A percentile compares a stretch with the other conserved stretches of the same genome.
Evolutionary conservation across 2,329 filamentous ascomycete species (phyloP).

Genomic region (Sordariomycetes sp.): DNA sequence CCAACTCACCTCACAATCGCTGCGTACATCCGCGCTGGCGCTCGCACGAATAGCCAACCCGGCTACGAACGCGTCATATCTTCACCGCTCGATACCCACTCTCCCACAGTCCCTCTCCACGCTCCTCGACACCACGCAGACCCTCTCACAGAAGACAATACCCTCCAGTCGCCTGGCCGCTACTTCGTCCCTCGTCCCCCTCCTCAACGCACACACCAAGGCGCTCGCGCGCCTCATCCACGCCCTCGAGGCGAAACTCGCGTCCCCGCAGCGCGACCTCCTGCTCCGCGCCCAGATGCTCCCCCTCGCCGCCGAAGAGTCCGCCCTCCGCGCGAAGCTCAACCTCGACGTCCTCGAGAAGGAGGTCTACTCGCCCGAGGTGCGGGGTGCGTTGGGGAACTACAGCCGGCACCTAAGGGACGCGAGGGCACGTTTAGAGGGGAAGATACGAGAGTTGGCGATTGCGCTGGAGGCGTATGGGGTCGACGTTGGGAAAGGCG

Average conservation of each 20-base stretch:
- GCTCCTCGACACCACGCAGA: constrained; percentile 21
- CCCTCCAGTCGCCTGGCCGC: constrained; percentile 23
- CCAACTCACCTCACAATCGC: constrained; percentile 33
- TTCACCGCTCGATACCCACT: constrained; percentile 45
- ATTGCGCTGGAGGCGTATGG: constrained; percentile 39
- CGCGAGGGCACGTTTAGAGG: constrained; percentile 31
- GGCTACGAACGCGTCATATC: constrained; percentile 39
- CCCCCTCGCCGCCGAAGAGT: constrained; percentile 29
- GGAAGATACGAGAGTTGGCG: constrained; percentile 27
- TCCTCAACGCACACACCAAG: constrained; percentile 25
- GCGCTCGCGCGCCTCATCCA: constrained; percentile 33
- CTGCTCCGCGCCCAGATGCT: constrained; percentile 38
- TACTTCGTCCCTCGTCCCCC: constrained; percentile 13
- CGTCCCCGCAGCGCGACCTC: constrained; percentile 36
- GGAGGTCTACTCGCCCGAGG: constrained; percentile 32
- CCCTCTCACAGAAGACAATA: constrained; percentile 20
- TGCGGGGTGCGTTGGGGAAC: constrained; percentile 27
- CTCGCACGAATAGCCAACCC: constrained; percentile 35
- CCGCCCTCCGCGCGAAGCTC: constrained; percentile 24
- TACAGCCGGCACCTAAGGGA: constrained; percentile 40
- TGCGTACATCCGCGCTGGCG: constrained; percentile 35
- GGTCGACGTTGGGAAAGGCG: constrained; percentile 22
- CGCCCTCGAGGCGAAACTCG: constrained; percentile 44
- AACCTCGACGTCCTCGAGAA: constrained; percentile 21
- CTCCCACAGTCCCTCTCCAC: constrained; percentile 28